Base-by-base conservation (phyloP, 2,329 filamentous ascomycete genomes). In the Monosporascus sp. region DNA sequence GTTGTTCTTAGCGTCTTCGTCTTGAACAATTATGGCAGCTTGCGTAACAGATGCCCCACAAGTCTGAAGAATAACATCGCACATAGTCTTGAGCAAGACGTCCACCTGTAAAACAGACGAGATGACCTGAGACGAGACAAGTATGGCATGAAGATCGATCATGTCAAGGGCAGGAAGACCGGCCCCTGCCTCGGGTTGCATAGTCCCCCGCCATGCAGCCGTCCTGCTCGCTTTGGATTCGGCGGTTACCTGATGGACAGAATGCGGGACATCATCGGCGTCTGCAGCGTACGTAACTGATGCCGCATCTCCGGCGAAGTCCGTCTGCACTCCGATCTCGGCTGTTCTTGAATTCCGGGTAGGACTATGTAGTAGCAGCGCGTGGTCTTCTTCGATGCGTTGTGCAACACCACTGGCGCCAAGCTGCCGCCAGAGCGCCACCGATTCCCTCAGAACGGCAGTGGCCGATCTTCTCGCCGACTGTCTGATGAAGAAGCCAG, bases 71-170 rank as follows among this genome's bases (percentile, higher is more conserved):
- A 92, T 89, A 56, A 92, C 89, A 56, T 90, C 84, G 60, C 87
- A 89, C 83, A 93, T 90, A 43, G 88, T 91, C 63, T 87, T 85
- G 55, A 92, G 78, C 4, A 93, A 77, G 61, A 87, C 81, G 58
- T 92, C 88, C 14, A 92, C 82, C 58, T 88, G 81, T 11, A 93
- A 71, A 49, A 91, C 87, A 17, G 88, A 91, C 5, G 88, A 92
- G 44, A 93, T 85, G 44, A 92, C 81, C 65, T 91, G 89, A 9
- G 87, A 90, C 3, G 86, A 89, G 60, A 89, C 84, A 15, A 93
- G 75, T 54, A 93, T 92, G 24, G 86, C 87, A 43, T 89, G 85
- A 56, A 92, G 70, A 67, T 92, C 89, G 64, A 93, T 85, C 85
- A 93, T 91, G 70, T 93, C 89, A 50, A 93, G 78, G 27, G 87